Conservation (phyloP, 2,329 filamentous ascomycete species). For the Elsinoe fawcettii region DNA sequence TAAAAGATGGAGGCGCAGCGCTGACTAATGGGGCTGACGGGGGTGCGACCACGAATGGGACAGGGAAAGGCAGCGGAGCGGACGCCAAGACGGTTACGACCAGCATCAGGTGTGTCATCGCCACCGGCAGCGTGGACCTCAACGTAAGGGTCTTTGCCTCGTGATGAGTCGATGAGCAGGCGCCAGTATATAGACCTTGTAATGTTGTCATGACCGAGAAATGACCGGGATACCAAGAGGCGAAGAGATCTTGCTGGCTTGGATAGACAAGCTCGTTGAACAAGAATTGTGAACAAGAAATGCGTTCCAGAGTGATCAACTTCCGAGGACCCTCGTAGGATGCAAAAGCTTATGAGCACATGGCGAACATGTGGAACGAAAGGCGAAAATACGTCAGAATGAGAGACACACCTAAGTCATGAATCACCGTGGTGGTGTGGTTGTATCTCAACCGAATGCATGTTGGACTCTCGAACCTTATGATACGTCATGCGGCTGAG, state of each 20-base stretch:
- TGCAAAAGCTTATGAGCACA: neutral
- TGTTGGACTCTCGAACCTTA: neutral
- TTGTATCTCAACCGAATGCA: neutral
- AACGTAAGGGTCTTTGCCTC: conserved; percentile 71
- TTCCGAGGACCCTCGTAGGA: neutral
- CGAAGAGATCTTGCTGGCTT: neutral
- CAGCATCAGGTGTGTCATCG: conserved; percentile 75
- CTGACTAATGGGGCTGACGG: conserved; percentile 28
- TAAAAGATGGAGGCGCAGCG: conserved; percentile 47
- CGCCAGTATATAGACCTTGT: conserved; percentile 3
- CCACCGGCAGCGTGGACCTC: conserved; percentile 76
- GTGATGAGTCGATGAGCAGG: conserved; percentile 22
- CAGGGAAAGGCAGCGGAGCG: conserved; percentile 45
- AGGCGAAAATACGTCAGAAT: neutral
- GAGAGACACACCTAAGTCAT: neutral
- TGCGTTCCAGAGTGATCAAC: neutral
- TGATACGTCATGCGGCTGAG: neutral
- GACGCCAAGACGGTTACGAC: conserved; percentile 40
- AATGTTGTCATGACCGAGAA: conserved; percentile 13
- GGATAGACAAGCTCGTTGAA: neutral
- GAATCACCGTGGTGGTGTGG: neutral
- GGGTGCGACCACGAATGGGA: conserved; percentile 18
- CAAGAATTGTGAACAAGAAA: neutral
- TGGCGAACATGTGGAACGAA: neutral
- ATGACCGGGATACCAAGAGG: conserved; percentile 2